Percentiles rank a stretch among this genome's conserved stretches.
Conservation (phyloP, 306 rosid species). For the Carpinus fangiana region DNA sequence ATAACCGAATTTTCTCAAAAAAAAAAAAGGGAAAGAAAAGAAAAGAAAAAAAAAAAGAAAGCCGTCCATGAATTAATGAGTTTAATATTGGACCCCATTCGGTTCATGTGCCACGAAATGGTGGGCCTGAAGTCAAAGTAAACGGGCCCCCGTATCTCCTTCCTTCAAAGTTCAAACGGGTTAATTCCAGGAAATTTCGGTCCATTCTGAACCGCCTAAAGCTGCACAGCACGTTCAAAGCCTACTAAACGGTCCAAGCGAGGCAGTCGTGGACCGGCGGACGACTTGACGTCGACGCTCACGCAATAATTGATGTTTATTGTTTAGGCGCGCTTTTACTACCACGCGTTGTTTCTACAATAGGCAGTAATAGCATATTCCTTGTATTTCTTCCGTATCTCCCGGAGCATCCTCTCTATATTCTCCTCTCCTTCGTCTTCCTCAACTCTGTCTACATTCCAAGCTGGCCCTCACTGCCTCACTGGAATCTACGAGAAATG, state of each 20-base stretch:
- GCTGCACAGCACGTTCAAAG: too few relatives aligned
- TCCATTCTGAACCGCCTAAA: too few relatives aligned
- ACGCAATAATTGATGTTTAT: neutral
- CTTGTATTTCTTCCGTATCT: neutral
- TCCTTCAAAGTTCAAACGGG: too few relatives aligned
- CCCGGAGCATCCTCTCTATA: neutral
- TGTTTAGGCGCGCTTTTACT: neutral
- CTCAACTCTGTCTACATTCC: neutral
- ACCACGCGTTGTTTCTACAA: neutral
- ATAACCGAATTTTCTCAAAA: too few relatives aligned
- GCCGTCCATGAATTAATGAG: too few relatives aligned
- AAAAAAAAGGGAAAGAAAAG: too few relatives aligned
- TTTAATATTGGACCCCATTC: too few relatives aligned
- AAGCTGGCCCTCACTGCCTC: neutral
- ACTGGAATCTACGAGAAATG: conserved; percentile 12
- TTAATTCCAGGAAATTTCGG: too few relatives aligned
- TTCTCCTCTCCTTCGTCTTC: neutral
- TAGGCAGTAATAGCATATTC: conserved; percentile 16
- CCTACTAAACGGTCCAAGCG: neutral
- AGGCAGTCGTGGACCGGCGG: neutral
- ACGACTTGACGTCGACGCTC: neutral
- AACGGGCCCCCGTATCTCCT: too few relatives aligned
- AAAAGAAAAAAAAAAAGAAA: too few relatives aligned
- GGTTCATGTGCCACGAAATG: too few relatives aligned
- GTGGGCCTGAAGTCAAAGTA: too few relatives aligned